phyloP scores from a whole-genome alignment of 2,329 filamentous ascomycete species.

The Claviceps fusiformis region DNA sequence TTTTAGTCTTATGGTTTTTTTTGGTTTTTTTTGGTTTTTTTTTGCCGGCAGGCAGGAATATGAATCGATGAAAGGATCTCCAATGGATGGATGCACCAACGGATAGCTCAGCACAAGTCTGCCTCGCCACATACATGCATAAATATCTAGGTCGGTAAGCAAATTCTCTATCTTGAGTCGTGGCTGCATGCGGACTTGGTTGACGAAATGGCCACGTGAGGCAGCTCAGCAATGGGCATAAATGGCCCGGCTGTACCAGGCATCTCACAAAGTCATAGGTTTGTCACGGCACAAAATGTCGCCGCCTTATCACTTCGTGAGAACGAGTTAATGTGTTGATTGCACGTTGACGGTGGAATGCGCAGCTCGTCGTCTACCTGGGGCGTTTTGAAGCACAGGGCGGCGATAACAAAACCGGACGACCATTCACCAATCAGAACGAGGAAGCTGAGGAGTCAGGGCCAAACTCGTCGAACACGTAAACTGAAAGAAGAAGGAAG shows the following conservation, averaged over 20 bases:
- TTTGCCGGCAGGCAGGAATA: neutral
- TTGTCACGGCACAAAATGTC: neutral
- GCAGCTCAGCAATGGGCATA: neutral
- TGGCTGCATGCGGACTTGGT: neutral
- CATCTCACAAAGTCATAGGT: neutral
- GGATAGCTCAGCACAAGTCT: neutral
- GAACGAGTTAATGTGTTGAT: neutral
- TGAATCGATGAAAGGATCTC: neutral
- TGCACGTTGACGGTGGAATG: neutral
- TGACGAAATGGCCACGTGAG: neutral
- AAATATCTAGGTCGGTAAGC: no score
- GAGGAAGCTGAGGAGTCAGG: neutral
- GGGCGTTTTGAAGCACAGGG: neutral
- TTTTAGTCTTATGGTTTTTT: neutral
- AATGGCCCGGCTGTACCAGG: neutral
- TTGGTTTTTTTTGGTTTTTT: neutral
- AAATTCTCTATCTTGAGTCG: no score
- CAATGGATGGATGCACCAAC: neutral
- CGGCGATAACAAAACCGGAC: neutral
- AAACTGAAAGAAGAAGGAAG: neutral
- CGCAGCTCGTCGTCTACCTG: neutral
- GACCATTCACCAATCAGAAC: neutral
- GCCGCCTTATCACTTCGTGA: neutral
- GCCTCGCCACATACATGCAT: neutral
- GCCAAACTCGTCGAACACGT: neutral